Conservation (phyloP, 768 basidiomycete species). For the Boletus rex-veris region DNA sequence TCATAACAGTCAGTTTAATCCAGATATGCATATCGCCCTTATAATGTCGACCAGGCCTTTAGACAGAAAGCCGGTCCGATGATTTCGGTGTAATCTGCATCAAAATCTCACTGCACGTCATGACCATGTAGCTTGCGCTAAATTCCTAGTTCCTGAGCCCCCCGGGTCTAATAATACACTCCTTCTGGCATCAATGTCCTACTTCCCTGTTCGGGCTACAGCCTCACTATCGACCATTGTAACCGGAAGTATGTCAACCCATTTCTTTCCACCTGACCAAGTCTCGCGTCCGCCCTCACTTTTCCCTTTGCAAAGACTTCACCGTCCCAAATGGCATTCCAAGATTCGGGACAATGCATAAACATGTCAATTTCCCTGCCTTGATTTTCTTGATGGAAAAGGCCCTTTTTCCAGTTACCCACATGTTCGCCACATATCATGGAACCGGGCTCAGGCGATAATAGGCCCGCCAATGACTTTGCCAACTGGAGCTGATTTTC, state of each 20-base stretch:
- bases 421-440: constrained; percentile 30
- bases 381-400: background rate
- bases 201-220: constrained; percentile 3
- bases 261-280: background rate
- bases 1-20: background rate
- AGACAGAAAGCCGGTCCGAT: background rate
- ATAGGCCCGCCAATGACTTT: constrained; percentile 24
- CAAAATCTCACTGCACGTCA: too few species aligned
- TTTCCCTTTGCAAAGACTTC: constrained; percentile 28
- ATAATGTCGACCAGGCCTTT: background rate
- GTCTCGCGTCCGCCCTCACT: constrained; percentile 3
- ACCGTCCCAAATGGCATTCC: constrained; percentile 39
- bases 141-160: too few species aligned
- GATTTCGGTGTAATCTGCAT: background rate
- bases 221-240: constrained; percentile 26
- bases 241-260: constrained; percentile 3
- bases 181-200: too few species aligned
- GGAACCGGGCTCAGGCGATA: constrained; percentile 31
- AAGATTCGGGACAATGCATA: constrained; percentile 34
- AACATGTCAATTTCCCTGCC: constrained; percentile 15
- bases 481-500: constrained; percentile 29
- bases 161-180: too few species aligned
- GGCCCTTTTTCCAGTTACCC: constrained; percentile 7
- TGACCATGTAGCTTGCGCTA: too few species aligned
- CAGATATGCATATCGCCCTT: background rate